Evolutionary conservation across 352 stramenopile genomes (phyloP).

Genomic region (Phytophthora podocarpi): DNA sequence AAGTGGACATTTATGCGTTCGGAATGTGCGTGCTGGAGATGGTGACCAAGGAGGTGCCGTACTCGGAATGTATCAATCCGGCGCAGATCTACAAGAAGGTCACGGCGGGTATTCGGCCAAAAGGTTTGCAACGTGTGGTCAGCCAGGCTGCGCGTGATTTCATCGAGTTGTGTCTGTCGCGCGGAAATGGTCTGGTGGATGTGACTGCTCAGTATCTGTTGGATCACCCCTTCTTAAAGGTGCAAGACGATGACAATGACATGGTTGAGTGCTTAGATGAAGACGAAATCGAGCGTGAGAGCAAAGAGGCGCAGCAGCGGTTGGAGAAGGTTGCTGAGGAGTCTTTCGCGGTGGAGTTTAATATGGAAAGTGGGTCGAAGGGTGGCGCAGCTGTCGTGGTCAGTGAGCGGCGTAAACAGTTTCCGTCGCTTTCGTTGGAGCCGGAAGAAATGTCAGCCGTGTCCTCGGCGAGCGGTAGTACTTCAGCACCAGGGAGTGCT

Average conservation of each 20-base stretch:
- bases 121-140: constrained; percentile 72
- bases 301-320: constrained; percentile 51
- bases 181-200: constrained; percentile 80
- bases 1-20: constrained; percentile 98
- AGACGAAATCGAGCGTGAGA: constrained; percentile 65
- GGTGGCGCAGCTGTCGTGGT: constrained; percentile 25
- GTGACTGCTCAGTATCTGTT: constrained; percentile 84
- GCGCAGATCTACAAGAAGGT: constrained; percentile 94
- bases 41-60: constrained; percentile 98
- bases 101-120: constrained; percentile 80
- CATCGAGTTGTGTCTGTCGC: constrained; percentile 84
- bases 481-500: constrained; percentile 18
- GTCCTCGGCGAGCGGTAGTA: constrained; percentile 26
- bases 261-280: constrained; percentile 79
- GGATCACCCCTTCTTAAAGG: constrained; percentile 77
- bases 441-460: constrained; percentile 52
- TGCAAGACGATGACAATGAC: constrained; percentile 77
- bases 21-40: constrained; percentile 99
- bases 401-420: constrained; percentile 55
- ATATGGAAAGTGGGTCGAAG: constrained; percentile 81
- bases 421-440: constrained; percentile 60
- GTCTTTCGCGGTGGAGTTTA: constrained; percentile 68
- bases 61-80: constrained; percentile 95
- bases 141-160: constrained; percentile 80
- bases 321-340: constrained; percentile 62